phyloP scores from a whole-genome alignment of 768 basidiomycete genomes.

The Mycena rosella region DNA sequence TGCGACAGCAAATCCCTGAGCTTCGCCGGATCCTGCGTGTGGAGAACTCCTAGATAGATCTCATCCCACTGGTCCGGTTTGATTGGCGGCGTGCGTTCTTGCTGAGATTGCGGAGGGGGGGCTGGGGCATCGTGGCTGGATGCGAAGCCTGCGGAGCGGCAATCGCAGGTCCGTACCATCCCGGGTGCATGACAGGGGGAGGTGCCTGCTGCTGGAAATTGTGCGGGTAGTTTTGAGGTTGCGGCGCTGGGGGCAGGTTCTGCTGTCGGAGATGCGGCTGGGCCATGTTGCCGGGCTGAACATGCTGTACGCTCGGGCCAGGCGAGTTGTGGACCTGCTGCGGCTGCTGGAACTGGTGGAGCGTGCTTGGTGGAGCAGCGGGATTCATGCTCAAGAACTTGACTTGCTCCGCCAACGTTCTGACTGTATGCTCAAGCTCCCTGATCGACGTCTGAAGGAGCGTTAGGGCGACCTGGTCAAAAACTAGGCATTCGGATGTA shows the following conservation, averaged over 20 bases:
- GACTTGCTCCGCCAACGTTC: conserved; percentile 83
- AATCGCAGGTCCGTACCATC: conserved; percentile 75
- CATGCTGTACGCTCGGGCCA: conserved; percentile 53
- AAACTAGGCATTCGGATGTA: conserved; percentile 46
- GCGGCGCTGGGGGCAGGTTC: conserved; percentile 54
- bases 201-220: conserved; percentile 54
- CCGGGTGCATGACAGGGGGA: conserved; percentile 57
- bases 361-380: conserved; percentile 46
- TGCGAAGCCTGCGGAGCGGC: conserved; percentile 88
- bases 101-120: conserved; percentile 46
- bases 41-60: conserved; percentile 80
- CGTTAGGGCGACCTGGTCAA: conserved; percentile 13
- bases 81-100: conserved; percentile 66
- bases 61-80: conserved; percentile 88
- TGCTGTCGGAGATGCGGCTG: conserved; percentile 59
- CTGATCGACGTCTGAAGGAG: conserved; percentile 73
- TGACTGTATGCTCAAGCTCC: conserved; percentile 84
- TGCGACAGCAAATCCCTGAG: conserved; percentile 79
- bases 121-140: conserved; percentile 77
- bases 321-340: conserved; percentile 57
- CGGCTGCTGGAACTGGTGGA: conserved; percentile 55
- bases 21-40: conserved; percentile 79
- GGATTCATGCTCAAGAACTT: conserved; percentile 79
- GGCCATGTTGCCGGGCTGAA: conserved; percentile 49
- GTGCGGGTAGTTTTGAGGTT: conserved; percentile 54